Evolutionary conservation across 495 filamentous ascomycete genomes (phyloP).

Genomic region (Achaetomiella virescens): DNA sequence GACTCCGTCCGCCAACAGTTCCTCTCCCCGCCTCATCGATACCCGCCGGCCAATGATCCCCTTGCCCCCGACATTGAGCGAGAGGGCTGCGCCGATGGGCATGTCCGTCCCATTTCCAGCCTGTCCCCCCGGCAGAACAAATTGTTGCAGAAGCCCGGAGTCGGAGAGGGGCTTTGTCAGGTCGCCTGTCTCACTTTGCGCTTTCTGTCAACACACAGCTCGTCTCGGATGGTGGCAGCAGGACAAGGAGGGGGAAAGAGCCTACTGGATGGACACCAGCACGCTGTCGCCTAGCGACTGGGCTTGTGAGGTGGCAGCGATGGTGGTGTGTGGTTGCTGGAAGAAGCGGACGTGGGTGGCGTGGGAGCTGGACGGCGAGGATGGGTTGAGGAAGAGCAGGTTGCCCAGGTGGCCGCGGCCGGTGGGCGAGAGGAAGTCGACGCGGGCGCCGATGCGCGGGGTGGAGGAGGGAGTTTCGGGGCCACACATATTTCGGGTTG

Average conservation of each 20-base stretch:
- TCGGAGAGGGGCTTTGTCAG: constrained; percentile 26
- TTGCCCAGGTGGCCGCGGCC: constrained; percentile 19
- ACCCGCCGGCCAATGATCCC: constrained; percentile 45
- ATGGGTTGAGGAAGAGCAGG: constrained; percentile 29
- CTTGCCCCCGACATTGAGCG: constrained; percentile 34
- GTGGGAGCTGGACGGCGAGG: constrained; percentile 15
- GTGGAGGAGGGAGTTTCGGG: constrained; percentile 19
- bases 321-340: neutral
- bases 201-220: neutral
- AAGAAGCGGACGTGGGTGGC: constrained; percentile 30
- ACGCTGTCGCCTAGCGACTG: constrained; percentile 4
- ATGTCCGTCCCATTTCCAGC: constrained; percentile 30
- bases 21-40: constrained; percentile 28
- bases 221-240: neutral
- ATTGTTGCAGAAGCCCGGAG: constrained; percentile 32
- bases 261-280: constrained; percentile 30
- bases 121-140: constrained; percentile 18
- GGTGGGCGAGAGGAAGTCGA: constrained; percentile 21
- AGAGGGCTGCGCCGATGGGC: constrained; percentile 29
- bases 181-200: constrained; percentile 34
- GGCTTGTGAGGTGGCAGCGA: neutral
- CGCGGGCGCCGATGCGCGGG: constrained; percentile 26
- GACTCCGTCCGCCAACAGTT: constrained; percentile 40
- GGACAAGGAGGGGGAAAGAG: neutral
- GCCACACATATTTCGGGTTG: constrained; percentile 35